Evolutionary conservation across 768 basidiomycete species (phyloP).

Genomic region (Leccinum ochraceum): DNA sequence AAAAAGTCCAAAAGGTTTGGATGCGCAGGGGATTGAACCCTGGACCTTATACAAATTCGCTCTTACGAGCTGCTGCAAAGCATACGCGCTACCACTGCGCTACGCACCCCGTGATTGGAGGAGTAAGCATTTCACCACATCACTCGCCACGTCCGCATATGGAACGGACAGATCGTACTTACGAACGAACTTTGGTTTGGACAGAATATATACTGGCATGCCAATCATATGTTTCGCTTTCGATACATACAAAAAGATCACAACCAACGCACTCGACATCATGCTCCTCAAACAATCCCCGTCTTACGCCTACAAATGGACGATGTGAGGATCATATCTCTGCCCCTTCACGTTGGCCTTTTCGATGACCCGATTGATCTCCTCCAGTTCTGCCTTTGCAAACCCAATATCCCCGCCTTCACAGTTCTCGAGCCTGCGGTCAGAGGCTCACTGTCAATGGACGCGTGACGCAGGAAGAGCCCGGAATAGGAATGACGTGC

Average conservation of each 20-base stretch:
- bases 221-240: background rate
- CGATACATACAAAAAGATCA: background rate
- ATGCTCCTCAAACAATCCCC: background rate
- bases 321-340: constrained; percentile 33
- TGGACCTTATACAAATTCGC: constrained; percentile 41
- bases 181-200: too few species aligned
- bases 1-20: constrained; percentile 27
- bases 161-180: background rate
- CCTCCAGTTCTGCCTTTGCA: constrained; percentile 38
- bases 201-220: too few species aligned
- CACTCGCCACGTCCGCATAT: background rate
- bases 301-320: constrained; percentile 33
- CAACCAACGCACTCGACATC: background rate
- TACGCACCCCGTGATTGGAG: constrained; percentile 21
- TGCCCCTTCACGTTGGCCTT: constrained; percentile 40
- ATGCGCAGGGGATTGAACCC: constrained; percentile 46
- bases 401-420: constrained; percentile 38
- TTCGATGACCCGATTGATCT: constrained; percentile 42
- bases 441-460: constrained; percentile 9
- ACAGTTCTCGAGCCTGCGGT: constrained; percentile 38
- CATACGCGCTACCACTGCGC: constrained; percentile 45
- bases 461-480: constrained; percentile 35
- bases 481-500: too few species aligned
- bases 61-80: constrained; percentile 37
- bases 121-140: background rate